phyloP scores from a whole-genome alignment of 2,329 filamentous ascomycete genomes.

The Domatiomyces catenatus region DNA sequence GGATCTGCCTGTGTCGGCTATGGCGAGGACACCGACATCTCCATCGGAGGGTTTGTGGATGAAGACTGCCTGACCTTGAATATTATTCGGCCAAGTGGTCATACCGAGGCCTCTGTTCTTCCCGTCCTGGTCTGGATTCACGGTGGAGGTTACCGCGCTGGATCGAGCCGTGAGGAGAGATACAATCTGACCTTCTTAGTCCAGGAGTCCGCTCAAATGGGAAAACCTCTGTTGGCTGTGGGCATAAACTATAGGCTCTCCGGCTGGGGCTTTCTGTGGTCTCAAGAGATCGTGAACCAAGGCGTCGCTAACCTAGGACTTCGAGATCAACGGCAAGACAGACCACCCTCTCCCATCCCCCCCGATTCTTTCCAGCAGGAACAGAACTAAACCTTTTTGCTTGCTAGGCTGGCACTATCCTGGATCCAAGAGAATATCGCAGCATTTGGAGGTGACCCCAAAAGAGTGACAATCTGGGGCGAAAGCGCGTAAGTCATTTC shows the following conservation, averaged over 20 bases:
- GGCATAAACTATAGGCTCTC: constrained; percentile 22
- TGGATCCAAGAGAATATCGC: constrained; percentile 26
- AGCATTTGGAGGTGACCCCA: constrained; percentile 23
- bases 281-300: constrained; percentile 21
- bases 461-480: constrained; percentile 27
- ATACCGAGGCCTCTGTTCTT: constrained; percentile 15
- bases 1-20: constrained; percentile 17
- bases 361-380: too few species aligned
- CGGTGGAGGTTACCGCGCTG: constrained; percentile 24
- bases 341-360: constrained; percentile 6
- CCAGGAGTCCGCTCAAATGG: constrained; percentile 13
- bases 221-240: constrained; percentile 23
- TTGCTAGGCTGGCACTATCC: constrained; percentile 20
- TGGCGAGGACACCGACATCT: constrained; percentile 11
- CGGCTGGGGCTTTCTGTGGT: constrained; percentile 27
- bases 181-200: constrained; percentile 23
- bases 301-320: constrained; percentile 42
- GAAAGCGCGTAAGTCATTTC: constrained; percentile 17
- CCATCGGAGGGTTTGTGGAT: constrained; percentile 13
- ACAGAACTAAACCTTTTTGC: too few species aligned
- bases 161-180: constrained; percentile 15
- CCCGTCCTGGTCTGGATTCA: constrained; percentile 29
- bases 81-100: constrained; percentile 22
- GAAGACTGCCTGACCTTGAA: constrained; percentile 31
- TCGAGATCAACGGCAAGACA: constrained; percentile 20